These are phyloP conservation scores for Fomitopsis pinicola DNA, from an alignment of 1,284 basidiomycete species.

Conservation along the genomic window DNA sequence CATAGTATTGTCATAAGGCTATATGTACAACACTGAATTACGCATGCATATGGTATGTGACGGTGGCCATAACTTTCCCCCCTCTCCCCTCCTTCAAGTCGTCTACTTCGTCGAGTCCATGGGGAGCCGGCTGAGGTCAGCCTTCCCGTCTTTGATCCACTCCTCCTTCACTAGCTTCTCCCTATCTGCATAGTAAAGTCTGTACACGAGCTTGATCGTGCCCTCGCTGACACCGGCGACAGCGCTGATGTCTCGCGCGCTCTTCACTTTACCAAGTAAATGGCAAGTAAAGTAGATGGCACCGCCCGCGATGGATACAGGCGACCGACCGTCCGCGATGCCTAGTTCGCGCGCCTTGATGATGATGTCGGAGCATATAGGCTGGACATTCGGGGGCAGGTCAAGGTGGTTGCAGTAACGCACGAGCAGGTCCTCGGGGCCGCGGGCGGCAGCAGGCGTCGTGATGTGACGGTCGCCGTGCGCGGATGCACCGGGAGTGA, in stretches of 20 bases:
- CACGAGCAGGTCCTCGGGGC: slow-evolving; percentile 84
- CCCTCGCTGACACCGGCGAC: slow-evolving; percentile 98
- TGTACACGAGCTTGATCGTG: slow-evolving; percentile 89
- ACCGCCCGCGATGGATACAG: slow-evolving; percentile 94
- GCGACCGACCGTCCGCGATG: slow-evolving; percentile 89
- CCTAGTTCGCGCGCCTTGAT: slow-evolving; percentile 78
- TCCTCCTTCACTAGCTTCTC: slow-evolving; percentile 77
- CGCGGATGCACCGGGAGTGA: slow-evolving; percentile 64
- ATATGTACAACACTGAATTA: slow-evolving; percentile 14
- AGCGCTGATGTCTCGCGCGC: slow-evolving; percentile 83
- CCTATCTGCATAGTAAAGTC: slow-evolving; percentile 63
- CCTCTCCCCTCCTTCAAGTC: slow-evolving; percentile 1
- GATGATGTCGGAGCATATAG: slow-evolving; percentile 85
- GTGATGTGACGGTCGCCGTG: slow-evolving; percentile 28
- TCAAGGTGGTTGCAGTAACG: slow-evolving; percentile 94
- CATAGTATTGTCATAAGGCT: slow-evolving; percentile 11
- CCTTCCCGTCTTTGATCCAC: slow-evolving; percentile 78
- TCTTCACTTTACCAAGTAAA: slow-evolving; percentile 72
- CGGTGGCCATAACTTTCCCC: neutral
- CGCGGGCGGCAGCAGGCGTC: slow-evolving; percentile 43
- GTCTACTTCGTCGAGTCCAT: slow-evolving; percentile 25
- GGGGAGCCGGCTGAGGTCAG: slow-evolving; percentile 47
- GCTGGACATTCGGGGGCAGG: slow-evolving; percentile 78
- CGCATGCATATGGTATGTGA: slow-evolving; percentile 8
- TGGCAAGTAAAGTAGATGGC: slow-evolving; percentile 93